phyloP scores from a whole-genome alignment of 169 alveolate genomes.

The Eimeria sp. region DNA sequence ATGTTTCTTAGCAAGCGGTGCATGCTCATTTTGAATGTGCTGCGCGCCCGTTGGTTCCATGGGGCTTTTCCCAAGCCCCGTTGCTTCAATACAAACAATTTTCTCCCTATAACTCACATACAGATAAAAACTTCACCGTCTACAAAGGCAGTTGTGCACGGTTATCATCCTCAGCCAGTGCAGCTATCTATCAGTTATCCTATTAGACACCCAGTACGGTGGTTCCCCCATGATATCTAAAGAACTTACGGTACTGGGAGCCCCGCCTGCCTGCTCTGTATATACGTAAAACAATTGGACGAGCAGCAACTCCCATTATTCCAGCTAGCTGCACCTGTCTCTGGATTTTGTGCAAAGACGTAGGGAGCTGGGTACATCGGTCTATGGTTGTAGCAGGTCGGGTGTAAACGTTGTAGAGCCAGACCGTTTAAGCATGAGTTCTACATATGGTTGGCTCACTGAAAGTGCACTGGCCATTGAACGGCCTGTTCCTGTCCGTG shows the following conservation, averaged over 20 bases:
- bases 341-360: background rate
- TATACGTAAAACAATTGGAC: background rate
- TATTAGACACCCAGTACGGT: background rate
- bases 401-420: background rate
- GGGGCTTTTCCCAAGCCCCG: constrained; percentile 60
- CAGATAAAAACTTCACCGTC: background rate
- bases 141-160: background rate
- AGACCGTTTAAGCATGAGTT: constrained; percentile 42
- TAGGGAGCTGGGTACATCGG: background rate
- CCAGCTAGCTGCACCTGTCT: background rate
- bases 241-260: background rate
- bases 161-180: background rate
- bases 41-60: background rate
- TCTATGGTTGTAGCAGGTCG: background rate
- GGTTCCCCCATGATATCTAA: background rate
- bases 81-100: background rate
- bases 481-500: constrained; percentile 50
- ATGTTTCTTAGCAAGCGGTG: background rate
- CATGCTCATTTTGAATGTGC: background rate
- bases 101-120: background rate
- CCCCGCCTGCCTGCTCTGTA: background rate
- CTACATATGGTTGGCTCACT: constrained; percentile 75
- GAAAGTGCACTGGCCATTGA: constrained; percentile 65
- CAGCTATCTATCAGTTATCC: background rate
- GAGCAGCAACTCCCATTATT: background rate